Base-by-base conservation (phyloP, 768 basidiomycete species). In the Chalciporus pseudorubinellus region DNA sequence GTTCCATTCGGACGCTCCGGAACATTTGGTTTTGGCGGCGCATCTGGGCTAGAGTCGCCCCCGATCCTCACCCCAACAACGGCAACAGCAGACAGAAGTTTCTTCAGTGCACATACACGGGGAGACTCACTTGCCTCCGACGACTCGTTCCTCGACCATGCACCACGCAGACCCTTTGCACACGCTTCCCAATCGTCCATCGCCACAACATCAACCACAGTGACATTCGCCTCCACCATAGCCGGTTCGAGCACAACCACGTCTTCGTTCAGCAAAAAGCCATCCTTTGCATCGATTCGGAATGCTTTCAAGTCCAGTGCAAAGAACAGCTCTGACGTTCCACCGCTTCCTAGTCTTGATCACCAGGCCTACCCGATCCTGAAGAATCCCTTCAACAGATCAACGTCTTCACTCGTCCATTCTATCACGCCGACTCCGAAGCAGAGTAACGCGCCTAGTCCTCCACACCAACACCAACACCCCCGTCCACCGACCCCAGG, bases 261-360 rank as follows among this genome's bases (percentile, higher is more conserved):
- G 39, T 70, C 81, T n/a, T 74, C 82, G 1, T 87, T 90, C 62
- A 73, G 81, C 39, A 90, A 89, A 73, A 93, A 93, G 60, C 68
- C 87, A 3, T 92, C 90, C 0, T 92, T 93, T 53, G 90, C 90
- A 2, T 92, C 89, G 14, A 82, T 93, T 52, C 83, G 89, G 36
- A 91, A 91, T 64, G 89, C 90, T 4, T 92, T 93, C 77, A 92
- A 89, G 68, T 81, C 79, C 40, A 57, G 59, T 40, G 41, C 60
- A 5, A 76, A 77, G 49, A 89, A 79, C 61, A 75, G 69, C 48
- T 73, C 66, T 44, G 82, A 85, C n/a, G 72, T 84, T 6, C 91
- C 90, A 20, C 89, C 89, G n/a, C 74, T 92, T 48, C 91, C 89
- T 13, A 71, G 74, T 31, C 68, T 91, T 26, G 88, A 91, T 13